A percentile compares a stretch with the other conserved stretches of the same genome.
Conservation (phyloP, 495 filamentous ascomycete genomes). For the Aspergillus cristatus region DNA sequence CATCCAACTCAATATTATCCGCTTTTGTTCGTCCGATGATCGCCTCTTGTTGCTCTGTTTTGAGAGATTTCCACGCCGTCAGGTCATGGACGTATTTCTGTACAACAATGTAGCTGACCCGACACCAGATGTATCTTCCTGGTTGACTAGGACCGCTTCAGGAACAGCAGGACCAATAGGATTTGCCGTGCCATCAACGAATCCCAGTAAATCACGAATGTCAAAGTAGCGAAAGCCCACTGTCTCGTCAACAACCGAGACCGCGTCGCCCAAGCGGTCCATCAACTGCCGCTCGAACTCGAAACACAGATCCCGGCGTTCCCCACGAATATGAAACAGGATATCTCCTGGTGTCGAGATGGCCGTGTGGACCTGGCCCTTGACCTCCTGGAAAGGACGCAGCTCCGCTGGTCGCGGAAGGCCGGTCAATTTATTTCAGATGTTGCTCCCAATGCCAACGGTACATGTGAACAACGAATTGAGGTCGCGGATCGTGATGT, state of each 20-base stretch:
- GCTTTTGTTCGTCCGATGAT: conserved; percentile 45
- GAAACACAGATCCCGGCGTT: conserved; percentile 48
- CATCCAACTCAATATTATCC: conserved; percentile 34
- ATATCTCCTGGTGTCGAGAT: conserved; percentile 46
- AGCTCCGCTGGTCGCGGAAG: conserved; percentile 42
- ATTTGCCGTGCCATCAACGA: conserved; percentile 52
- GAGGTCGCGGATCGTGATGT: conserved; percentile 44
- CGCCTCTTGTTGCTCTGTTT: conserved; percentile 43
- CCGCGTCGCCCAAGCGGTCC: conserved; percentile 37
- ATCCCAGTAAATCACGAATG: conserved; percentile 48
- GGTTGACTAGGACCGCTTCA: conserved; percentile 32
- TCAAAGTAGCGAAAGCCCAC: conserved; percentile 52
- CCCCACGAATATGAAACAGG: conserved; percentile 49
- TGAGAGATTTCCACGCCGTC: conserved; percentile 33
- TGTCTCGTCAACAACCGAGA: conserved; percentile 42
- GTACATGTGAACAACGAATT: conserved; percentile 41
- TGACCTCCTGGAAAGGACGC: conserved; percentile 39
- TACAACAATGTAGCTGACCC: conserved; percentile 46
- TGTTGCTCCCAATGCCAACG: conserved; percentile 42
- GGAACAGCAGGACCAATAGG: conserved; percentile 41
- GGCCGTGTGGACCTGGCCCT: conserved; percentile 37
- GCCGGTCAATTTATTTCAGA: conserved; percentile 38
- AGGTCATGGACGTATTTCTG: conserved; percentile 52
- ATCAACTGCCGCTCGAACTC: conserved; percentile 48
- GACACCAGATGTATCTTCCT: conserved; percentile 25